A percentile compares a stretch with the other conserved stretches of the same genome.
phyloP scores from a whole-genome alignment of 768 basidiomycete genomes.

The Podaxis sp. region DNA sequence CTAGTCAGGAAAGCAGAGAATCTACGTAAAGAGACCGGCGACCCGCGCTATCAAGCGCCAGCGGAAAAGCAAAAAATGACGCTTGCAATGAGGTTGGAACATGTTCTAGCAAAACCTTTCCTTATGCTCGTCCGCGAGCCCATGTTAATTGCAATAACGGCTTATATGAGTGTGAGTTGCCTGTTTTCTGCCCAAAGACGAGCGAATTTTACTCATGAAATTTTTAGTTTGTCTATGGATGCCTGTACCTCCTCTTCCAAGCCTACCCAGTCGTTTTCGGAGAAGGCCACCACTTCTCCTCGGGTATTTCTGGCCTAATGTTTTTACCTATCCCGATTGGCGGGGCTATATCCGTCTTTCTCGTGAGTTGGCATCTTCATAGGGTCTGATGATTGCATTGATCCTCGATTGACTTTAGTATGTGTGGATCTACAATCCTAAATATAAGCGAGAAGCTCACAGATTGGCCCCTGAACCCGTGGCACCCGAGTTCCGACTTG shows the following conservation, averaged over 20 bases:
- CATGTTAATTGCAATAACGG: slow-evolving; percentile 59
- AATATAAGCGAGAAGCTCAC: slow-evolving; percentile 41
- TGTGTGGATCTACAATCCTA: slow-evolving; percentile 44
- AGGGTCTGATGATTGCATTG: background rate
- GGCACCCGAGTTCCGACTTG: slow-evolving; percentile 58
- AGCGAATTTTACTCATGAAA: slow-evolving; percentile 1
- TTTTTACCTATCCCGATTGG: slow-evolving; percentile 63
- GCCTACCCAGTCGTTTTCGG: slow-evolving; percentile 62
- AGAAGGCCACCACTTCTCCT: slow-evolving; percentile 48
- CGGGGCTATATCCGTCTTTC: slow-evolving; percentile 37
- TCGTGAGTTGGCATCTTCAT: slow-evolving; percentile 30
- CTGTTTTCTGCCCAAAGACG: background rate
- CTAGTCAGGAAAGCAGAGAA: slow-evolving; percentile 50
- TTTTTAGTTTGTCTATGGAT: slow-evolving; percentile 58
- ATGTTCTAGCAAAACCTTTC: slow-evolving; percentile 57
- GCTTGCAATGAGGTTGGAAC: slow-evolving; percentile 38
- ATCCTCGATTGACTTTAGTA: slow-evolving; percentile 31
- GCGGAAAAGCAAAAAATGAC: slow-evolving; percentile 41
- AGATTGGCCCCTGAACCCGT: slow-evolving; percentile 49
- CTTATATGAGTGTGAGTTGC: slow-evolving; percentile 56
- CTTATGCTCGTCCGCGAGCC: slow-evolving; percentile 63
- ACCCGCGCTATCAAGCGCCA: slow-evolving; percentile 50
- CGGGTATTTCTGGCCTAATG: slow-evolving; percentile 55
- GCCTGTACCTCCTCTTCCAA: slow-evolving; percentile 58
- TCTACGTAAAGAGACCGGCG: slow-evolving; percentile 50